phyloP scores from a whole-genome alignment of 345 rosid genomes.

The Euphorbia tirucalli region DNA sequence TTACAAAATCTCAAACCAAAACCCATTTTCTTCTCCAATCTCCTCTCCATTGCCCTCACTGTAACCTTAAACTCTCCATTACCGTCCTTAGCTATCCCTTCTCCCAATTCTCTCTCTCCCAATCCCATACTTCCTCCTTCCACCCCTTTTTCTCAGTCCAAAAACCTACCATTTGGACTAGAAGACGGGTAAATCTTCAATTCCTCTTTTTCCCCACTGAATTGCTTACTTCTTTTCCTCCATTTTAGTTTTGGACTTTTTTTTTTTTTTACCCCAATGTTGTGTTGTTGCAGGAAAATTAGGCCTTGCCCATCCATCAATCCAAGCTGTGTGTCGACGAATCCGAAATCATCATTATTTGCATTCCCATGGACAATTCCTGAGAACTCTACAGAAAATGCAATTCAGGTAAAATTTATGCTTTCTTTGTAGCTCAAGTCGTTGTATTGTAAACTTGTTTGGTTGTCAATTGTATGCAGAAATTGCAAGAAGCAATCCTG shows the following conservation, averaged over 20 bases:
- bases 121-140: constrained; percentile 42
- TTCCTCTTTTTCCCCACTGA: background rate
- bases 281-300: constrained; percentile 53
- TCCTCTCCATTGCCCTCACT: constrained; percentile 61
- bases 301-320: constrained; percentile 87
- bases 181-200: constrained; percentile 54
- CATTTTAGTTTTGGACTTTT: background rate
- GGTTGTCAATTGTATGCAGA: constrained; percentile 36
- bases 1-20: constrained; percentile 20
- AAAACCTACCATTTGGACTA: constrained; percentile 61
- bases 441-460: too few relatives aligned
- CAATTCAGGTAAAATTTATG: constrained; percentile 47
- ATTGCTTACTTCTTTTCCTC: background rate
- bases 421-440: background rate
- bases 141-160: constrained; percentile 93
- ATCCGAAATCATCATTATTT: constrained; percentile 83
- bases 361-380: constrained; percentile 71
- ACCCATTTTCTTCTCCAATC: constrained; percentile 32
- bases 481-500: constrained; percentile 61
- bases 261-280: background rate
- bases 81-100: constrained; percentile 69
- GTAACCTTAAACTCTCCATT: constrained; percentile 46
- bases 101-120: constrained; percentile 45
- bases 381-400: constrained; percentile 41
- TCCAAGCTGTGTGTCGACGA: constrained; percentile 84